phyloP scores from a whole-genome alignment of 164 flowering plant species.

The Chloranthus sessilifolius region DNA sequence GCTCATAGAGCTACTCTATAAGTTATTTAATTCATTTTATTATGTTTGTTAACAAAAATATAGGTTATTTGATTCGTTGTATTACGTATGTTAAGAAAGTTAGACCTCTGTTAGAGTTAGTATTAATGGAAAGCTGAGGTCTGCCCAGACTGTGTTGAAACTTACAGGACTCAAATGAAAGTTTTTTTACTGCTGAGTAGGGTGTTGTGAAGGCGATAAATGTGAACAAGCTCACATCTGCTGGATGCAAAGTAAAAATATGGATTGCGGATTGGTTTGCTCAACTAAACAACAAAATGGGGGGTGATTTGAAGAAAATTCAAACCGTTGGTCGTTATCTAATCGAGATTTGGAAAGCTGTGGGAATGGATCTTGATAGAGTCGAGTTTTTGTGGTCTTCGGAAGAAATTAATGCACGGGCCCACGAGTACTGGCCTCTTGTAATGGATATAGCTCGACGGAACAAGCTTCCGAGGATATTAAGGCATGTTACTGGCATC shows the following conservation, averaged over 20 bases:
- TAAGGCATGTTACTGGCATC: slow-evolving; percentile 15
- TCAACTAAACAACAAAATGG: slow-evolving; percentile 88
- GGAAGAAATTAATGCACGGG: slow-evolving; percentile 68
- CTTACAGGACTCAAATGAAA: not conserved
- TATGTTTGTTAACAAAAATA: no score
- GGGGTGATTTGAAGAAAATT: slow-evolving; percentile 89
- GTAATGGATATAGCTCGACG: slow-evolving; percentile 91
- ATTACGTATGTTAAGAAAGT: no score
- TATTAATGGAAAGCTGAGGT: not conserved
- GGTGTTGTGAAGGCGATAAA: slow-evolving; percentile 87
- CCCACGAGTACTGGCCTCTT: slow-evolving; percentile 88
- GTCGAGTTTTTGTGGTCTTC: slow-evolving; percentile 97
- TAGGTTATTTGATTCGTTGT: no score
- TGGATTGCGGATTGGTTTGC: slow-evolving; percentile 99
- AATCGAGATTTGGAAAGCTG: slow-evolving; percentile 94
- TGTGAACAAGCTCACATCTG: slow-evolving; percentile 78
- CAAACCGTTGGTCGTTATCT: slow-evolving; percentile 67
- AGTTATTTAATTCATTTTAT: no score
- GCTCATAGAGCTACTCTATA: no score
- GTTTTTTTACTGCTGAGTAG: slow-evolving; percentile 28
- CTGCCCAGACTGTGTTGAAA: not conserved
- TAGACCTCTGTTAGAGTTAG: not conserved
- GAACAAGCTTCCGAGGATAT: slow-evolving; percentile 77
- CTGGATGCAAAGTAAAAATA: slow-evolving; percentile 81
- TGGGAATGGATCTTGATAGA: slow-evolving; percentile 75